Conservation (phyloP, 495 filamentous ascomycete genomes). For the Penicillium silybi region DNA sequence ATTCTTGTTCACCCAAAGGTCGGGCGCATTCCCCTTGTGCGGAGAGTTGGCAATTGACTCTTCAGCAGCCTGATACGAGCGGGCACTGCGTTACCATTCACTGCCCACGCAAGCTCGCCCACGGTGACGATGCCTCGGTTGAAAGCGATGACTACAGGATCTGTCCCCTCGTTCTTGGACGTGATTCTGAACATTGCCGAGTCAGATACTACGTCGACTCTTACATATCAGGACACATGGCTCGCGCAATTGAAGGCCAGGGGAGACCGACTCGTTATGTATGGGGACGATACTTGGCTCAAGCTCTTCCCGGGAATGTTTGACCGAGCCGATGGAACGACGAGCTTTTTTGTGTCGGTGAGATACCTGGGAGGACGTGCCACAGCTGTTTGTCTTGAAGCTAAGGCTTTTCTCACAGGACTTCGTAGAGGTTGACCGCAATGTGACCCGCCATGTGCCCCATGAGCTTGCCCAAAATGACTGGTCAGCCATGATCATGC, state of each 20-base stretch:
- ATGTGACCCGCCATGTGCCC: conserved; percentile 88
- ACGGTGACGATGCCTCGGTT: conserved; percentile 98
- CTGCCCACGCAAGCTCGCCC: conserved; percentile 90
- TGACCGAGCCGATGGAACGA: conserved; percentile 81
- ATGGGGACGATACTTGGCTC: conserved; percentile 97
- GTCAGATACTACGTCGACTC: conserved; percentile 80
- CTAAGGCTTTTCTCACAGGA: conserved; percentile 54
- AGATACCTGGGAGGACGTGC: conserved; percentile 30
- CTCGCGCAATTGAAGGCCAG: conserved; percentile 83
- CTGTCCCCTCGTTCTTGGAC: conserved; percentile 93
- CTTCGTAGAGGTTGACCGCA: conserved; percentile 95
- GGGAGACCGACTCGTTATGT: conserved; percentile 80
- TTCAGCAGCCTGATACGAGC: conserved; percentile 68
- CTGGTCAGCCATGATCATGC: conserved; percentile 91
- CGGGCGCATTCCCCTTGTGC: conserved; percentile 15
- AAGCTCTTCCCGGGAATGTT: conserved; percentile 92
- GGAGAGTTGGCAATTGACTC: conserved; percentile 1
- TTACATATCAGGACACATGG: conserved; percentile 91
- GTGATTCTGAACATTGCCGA: conserved; percentile 96
- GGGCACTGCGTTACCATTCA: conserved; percentile 86
- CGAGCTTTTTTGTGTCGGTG: conserved; percentile 97
- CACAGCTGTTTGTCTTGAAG: background rate
- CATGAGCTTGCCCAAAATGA: conserved; percentile 70
- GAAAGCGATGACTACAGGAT: conserved; percentile 96
- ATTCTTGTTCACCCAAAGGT: conserved; percentile 92